Evolutionary conservation across 805 yeast genomes (phyloP).

Genomic region (Ogataea wickerhamii): DNA sequence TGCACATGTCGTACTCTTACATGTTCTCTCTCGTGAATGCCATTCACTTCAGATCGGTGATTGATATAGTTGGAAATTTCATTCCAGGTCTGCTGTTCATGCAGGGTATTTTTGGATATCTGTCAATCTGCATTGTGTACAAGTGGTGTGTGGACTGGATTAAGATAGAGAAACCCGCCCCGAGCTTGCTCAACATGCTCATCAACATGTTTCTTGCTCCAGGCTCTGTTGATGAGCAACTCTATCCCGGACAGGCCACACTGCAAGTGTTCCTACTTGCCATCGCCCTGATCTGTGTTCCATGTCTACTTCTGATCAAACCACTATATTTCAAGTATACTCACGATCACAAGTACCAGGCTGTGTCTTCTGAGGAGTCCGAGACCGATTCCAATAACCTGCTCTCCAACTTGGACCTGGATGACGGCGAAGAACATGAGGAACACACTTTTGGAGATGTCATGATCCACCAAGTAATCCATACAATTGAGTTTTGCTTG

Average conservation of each 20-base stretch:
- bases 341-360: conserved; percentile 49
- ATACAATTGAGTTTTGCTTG: conserved; percentile 94
- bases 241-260: conserved; percentile 74
- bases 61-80: conserved; percentile 90
- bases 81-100: conserved; percentile 91
- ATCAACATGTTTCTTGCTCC: conserved; percentile 95
- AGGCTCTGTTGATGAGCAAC: conserved; percentile 75
- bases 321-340: conserved; percentile 55
- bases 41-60: conserved; percentile 57
- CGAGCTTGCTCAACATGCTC: conserved; percentile 90
- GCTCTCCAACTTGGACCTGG: conserved; percentile 33
- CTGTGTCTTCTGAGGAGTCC: conserved; percentile 33
- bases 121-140: conserved; percentile 79
- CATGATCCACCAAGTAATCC: conserved; percentile 95
- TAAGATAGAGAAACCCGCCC: conserved; percentile 72
- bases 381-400: conserved; percentile 29
- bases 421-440: conserved; percentile 51
- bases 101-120: conserved; percentile 95
- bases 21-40: conserved; percentile 82
- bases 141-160: conserved; percentile 96
- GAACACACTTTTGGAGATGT: conserved; percentile 84
- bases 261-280: conserved; percentile 71
- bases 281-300: conserved; percentile 85
- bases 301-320: conserved; percentile 82
- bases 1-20: conserved; percentile 90